Evolutionary conservation across 495 filamentous ascomycete genomes (phyloP).

Genomic region (Trichocladium antarcticum): DNA sequence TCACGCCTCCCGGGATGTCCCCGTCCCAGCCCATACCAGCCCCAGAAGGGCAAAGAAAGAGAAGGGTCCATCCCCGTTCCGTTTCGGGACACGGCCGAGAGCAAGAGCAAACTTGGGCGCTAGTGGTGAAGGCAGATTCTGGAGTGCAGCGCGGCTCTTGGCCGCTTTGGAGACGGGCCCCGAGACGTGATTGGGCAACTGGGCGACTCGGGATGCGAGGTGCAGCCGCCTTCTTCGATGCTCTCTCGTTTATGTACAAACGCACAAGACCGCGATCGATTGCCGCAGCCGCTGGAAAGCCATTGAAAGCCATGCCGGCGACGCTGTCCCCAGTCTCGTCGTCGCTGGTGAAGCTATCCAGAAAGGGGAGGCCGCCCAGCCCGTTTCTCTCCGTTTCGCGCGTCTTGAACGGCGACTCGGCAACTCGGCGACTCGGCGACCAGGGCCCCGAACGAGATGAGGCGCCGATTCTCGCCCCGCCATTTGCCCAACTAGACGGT

Average conservation of each 20-base stretch:
- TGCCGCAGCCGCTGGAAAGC: constrained; percentile 4
- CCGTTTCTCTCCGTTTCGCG: neutral
- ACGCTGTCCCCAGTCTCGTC: too few relatives aligned
- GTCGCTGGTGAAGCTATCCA: neutral
- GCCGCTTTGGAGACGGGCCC: neutral
- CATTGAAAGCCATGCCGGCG: neutral
- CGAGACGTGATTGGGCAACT: constrained; percentile 4
- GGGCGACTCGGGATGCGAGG: neutral
- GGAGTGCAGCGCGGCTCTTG: constrained; percentile 9
- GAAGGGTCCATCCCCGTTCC: constrained; percentile 7
- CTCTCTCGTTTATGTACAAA: neutral
- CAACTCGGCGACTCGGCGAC: too few relatives aligned
- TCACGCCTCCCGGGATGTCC: neutral
- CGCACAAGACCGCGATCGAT: neutral
- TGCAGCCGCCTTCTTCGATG: constrained; percentile 2
- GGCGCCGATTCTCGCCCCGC: too few relatives aligned
- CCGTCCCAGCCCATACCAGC: neutral
- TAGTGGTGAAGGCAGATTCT: constrained; percentile 4
- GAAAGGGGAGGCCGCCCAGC: constrained; percentile 8
- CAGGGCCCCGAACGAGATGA: too few relatives aligned
- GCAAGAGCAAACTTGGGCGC: constrained; percentile 4
- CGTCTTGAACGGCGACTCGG: too few relatives aligned
- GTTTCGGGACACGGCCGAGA: neutral
- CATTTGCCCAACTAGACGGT: constrained; percentile 3
- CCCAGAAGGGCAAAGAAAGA: constrained; percentile 2